phyloP scores from a whole-genome alignment of 2,329 filamentous ascomycete species.

The Didymosphaeria variabile region DNA sequence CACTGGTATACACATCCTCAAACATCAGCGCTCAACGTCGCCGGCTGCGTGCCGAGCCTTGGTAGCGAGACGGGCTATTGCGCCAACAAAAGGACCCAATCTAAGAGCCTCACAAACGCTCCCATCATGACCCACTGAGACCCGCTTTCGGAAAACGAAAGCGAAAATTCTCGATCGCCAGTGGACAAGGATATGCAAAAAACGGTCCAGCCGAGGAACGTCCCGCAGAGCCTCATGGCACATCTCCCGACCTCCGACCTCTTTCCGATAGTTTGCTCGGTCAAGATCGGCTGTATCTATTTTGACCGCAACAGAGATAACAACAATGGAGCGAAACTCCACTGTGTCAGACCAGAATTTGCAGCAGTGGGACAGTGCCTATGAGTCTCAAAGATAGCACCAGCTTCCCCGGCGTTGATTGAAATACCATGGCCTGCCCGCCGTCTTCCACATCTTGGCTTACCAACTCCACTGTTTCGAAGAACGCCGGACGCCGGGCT shows the following conservation, averaged over 20 bases:
- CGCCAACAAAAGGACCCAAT: constrained; percentile 6
- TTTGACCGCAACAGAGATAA: constrained; percentile 1
- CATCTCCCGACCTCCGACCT: constrained; percentile 15
- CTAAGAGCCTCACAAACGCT: constrained; percentile 2
- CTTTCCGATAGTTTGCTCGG: constrained; percentile 7
- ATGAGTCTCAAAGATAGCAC: neutral
- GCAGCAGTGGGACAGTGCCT: neutral
- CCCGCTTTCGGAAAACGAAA: constrained; percentile 5
- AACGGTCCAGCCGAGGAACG: constrained; percentile 9
- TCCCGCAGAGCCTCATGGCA: constrained; percentile 9
- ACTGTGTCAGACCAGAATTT: constrained; percentile 2
- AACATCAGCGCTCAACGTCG: constrained; percentile 1
- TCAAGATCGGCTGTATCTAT: constrained; percentile 10
- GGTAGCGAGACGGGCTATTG: constrained; percentile 8
- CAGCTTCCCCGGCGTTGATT: constrained; percentile 2
- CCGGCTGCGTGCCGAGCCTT: neutral
- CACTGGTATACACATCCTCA: neutral
- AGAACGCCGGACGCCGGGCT: constrained; percentile 6
- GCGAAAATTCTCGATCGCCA: constrained; percentile 12
- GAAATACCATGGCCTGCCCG: neutral
- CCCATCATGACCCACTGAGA: constrained; percentile 4
- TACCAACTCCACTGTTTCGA: constrained; percentile 2
- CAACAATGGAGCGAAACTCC: neutral
- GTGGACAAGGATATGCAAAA: neutral
- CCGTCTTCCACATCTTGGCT: neutral